A percentile compares a stretch with the other conserved stretches of the same genome.
phyloP scores from a whole-genome alignment of 2,329 filamentous ascomycete genomes.

The Pyricularia grisea region DNA sequence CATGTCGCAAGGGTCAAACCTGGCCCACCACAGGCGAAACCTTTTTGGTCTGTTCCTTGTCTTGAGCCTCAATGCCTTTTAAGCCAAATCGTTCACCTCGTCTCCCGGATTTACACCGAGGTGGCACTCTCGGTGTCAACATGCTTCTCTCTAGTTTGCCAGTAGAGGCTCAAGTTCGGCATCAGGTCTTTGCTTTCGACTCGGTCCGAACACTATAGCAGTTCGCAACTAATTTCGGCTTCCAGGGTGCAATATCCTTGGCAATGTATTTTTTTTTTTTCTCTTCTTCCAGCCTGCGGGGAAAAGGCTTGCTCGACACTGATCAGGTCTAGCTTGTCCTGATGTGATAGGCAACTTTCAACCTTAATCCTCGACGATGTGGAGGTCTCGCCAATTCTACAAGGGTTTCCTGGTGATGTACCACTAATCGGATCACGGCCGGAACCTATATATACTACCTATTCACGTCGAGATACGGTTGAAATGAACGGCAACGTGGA shows the following conservation, averaged over 20 bases:
- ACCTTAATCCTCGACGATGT: background rate
- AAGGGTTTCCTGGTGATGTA: background rate
- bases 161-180: background rate
- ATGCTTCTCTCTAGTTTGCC: background rate
- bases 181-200: background rate
- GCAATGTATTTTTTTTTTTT: background rate
- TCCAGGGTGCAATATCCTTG: background rate
- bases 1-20: background rate
- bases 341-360: background rate
- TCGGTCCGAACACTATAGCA: background rate
- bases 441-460: background rate
- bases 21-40: background rate
- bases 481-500: background rate
- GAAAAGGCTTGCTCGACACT: background rate
- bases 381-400: background rate
- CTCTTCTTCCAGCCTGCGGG: background rate
- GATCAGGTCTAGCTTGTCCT: background rate
- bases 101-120: background rate
- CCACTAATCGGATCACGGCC: slow-evolving; percentile 1
- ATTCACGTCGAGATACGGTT: background rate
- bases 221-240: background rate
- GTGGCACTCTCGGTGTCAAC: background rate
- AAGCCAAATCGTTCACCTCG: background rate
- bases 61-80: background rate
- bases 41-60: background rate